phyloP scores from a whole-genome alignment of 371 early-diverging fungal genomes.

The Smittium culicis region DNA sequence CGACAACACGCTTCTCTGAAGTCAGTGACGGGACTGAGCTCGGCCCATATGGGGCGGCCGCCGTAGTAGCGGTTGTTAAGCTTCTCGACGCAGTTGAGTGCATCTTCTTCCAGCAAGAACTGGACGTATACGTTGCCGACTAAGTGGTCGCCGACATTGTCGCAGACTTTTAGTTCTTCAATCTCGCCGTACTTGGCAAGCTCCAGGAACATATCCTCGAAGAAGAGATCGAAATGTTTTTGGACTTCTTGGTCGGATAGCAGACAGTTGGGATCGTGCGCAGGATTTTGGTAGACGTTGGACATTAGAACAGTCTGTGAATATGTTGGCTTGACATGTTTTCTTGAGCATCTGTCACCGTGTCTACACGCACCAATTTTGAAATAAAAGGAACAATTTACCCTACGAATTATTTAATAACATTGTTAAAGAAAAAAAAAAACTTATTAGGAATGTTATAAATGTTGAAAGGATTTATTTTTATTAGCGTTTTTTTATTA shows the following conservation, averaged over 20 bases:
- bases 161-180: slow-evolving; percentile 90
- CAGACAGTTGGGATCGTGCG: slow-evolving; percentile 55
- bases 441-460: too few species aligned
- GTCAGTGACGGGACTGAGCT: slow-evolving; percentile 91
- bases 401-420: too few species aligned
- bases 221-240: slow-evolving; percentile 89
- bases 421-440: too few species aligned
- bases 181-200: slow-evolving; percentile 91
- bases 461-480: too few species aligned
- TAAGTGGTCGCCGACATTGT: slow-evolving; percentile 96
- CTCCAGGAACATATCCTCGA: slow-evolving; percentile 92
- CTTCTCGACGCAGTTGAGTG: slow-evolving; percentile 74
- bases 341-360: too few species aligned
- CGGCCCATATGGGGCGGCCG: slow-evolving; percentile 85
- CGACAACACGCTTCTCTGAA: slow-evolving; percentile 96
- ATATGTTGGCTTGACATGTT: slow-evolving; percentile 91
- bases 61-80: slow-evolving; percentile 91
- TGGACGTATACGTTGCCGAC: slow-evolving; percentile 95
- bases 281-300: slow-evolving; percentile 88
- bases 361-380: too few species aligned
- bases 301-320: slow-evolving; percentile 86
- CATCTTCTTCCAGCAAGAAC: slow-evolving; percentile 81
- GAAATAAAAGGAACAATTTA: too few species aligned
- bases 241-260: slow-evolving; percentile 66
- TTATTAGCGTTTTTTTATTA: too few species aligned